Conservation (phyloP, 306 rosid genomes). For the Styphnolobium japonicum region DNA sequence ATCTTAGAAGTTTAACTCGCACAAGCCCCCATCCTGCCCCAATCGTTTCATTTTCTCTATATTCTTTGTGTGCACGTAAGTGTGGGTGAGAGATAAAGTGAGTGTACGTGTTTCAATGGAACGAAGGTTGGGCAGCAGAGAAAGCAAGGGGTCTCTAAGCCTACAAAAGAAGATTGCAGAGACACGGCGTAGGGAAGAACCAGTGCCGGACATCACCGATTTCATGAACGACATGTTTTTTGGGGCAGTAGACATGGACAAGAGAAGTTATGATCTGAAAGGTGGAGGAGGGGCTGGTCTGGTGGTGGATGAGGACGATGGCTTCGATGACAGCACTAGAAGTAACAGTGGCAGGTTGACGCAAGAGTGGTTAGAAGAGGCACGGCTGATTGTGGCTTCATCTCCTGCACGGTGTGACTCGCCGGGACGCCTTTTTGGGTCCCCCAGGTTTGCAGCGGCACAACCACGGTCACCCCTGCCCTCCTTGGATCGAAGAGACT, state of each 20-base stretch:
- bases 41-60: background rate
- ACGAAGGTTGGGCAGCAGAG: constrained; percentile 28
- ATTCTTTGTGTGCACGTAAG: background rate
- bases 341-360: constrained; percentile 55
- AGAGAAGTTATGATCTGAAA: constrained; percentile 53
- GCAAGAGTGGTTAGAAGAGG: constrained; percentile 80
- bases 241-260: constrained; percentile 30
- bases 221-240: constrained; percentile 89
- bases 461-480: constrained; percentile 34
- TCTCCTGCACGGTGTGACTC: constrained; percentile 63
- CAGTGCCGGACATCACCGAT: constrained; percentile 67
- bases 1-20: background rate
- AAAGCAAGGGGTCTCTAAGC: constrained; percentile 32
- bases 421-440: constrained; percentile 52
- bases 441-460: constrained; percentile 64
- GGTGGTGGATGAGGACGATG: constrained; percentile 15
- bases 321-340: constrained; percentile 50
- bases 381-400: constrained; percentile 62
- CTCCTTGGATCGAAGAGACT: constrained; percentile 49
- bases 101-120: constrained; percentile 14
- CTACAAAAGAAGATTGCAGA: constrained; percentile 39
- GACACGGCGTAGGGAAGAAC: constrained; percentile 21
- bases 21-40: background rate
- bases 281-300: constrained; percentile 9
- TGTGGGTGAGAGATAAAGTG: background rate